Evolutionary conservation across 208 protist species (phyloP), one percentile per base, ranked within the genome.

Genomic region (Acanthamoeba culbertsoni): DNA sequence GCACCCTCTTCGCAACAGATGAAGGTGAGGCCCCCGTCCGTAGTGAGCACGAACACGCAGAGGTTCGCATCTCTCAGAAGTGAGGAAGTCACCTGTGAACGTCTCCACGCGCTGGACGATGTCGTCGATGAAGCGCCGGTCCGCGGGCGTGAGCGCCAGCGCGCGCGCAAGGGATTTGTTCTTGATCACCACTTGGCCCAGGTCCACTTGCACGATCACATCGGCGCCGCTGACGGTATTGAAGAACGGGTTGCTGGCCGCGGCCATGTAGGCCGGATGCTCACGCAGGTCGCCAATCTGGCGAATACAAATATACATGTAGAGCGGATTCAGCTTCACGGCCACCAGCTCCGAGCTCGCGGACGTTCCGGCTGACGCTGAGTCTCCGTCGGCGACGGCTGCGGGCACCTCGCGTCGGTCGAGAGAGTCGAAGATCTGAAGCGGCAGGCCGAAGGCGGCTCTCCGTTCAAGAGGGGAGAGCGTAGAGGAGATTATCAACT

Each of bases 271-370:
- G 73, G 73, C 73, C 40, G 73, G 73, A 35, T 84, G 73, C 14
- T 84, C 73, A 8, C 43, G 73, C 6, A 84, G 43, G 45, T 84
- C 31, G n/a, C 28, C 43, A 33, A 84, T 84, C 45, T 84, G 73
- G 1, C 73, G 73, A 55, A 84, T 84, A 43, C 73, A 84, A 84
- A 84, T 84, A 43, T 84, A 84, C 73, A 84, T 20, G 37, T 84
- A 84, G 28, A 84, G 73, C 2, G 73, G 73, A n/a, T 84, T 84
- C 26, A 84, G 40, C 73, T 84, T 84, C 4, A 84, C 73, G 2
- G 73, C 12, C 28, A 84, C 45, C 0, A 43, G n/a, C 14, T n/a
- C 73, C 20, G 40, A 23, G 0, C 73, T 51, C n/a, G 0, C 0
- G 1, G 1, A 57, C 6, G 18, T 26, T 28, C 53, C 53, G 53